Conservation (phyloP, 345 rosid species). For the Litchi chinensis region DNA sequence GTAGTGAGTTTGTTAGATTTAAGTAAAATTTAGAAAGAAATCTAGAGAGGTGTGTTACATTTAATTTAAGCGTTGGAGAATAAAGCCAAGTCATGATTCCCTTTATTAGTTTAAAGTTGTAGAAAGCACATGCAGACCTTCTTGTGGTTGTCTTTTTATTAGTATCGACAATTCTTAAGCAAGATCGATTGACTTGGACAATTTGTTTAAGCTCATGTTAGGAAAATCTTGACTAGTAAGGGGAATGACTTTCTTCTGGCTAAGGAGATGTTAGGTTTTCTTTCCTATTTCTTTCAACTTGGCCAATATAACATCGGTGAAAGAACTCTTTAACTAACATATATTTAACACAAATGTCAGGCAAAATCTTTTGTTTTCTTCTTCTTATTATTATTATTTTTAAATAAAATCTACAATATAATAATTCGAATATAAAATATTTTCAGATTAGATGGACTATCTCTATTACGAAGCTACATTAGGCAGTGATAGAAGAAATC, state of each 20-base stretch:
- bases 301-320: background rate
- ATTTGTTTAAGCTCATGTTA: background rate
- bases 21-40: slow-evolving; percentile 28
- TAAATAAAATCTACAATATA: too few relatives aligned
- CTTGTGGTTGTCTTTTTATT: slow-evolving; percentile 29
- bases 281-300: background rate
- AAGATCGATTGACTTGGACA: slow-evolving; percentile 2
- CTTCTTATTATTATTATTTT: too few relatives aligned
- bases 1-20: slow-evolving; percentile 2
- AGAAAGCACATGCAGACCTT: slow-evolving; percentile 47
- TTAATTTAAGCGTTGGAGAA: slow-evolving; percentile 10
- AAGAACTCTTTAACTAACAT: background rate
- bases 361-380: too few relatives aligned
- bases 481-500: too few relatives aligned
- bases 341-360: background rate
- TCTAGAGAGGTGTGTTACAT: slow-evolving; percentile 17
- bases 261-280: background rate
- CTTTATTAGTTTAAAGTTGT: slow-evolving; percentile 33
- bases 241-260: background rate
- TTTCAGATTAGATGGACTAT: too few relatives aligned
- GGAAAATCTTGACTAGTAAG: slow-evolving; percentile 10
- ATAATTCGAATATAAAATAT: too few relatives aligned
- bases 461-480: too few relatives aligned
- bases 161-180: slow-evolving; percentile 18
- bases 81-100: slow-evolving; percentile 47